Evolutionary conservation across 163 green algal species (phyloP).

Genomic region (Chlorella variabilis): DNA sequence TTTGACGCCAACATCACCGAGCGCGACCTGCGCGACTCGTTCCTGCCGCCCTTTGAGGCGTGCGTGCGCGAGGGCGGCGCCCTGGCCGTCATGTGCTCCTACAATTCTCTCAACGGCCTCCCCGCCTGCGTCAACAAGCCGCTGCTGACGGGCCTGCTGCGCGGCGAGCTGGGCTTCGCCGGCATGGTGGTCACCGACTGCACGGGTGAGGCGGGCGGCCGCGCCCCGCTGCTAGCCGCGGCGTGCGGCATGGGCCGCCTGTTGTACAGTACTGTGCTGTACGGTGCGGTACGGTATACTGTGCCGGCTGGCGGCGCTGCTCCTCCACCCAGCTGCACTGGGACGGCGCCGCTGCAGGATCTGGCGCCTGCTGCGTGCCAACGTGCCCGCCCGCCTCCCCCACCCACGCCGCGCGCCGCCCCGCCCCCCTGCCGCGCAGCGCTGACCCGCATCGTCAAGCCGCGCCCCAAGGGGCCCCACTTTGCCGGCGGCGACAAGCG

Average conservation of each 20-base stretch:
- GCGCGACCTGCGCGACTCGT: constrained; percentile 5
- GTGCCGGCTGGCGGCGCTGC: too few species aligned
- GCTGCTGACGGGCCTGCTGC: constrained; percentile 9
- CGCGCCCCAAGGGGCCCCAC: not conserved
- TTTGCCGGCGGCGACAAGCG: not conserved
- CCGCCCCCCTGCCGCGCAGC: constrained; percentile 25
- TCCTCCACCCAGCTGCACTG: too few species aligned
- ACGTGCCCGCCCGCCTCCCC: not conserved
- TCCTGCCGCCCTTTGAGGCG: constrained; percentile 32
- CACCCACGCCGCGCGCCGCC: too few species aligned
- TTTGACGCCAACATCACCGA: constrained; percentile 12
- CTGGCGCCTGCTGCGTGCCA: too few species aligned
- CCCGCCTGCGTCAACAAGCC: constrained; percentile 9
- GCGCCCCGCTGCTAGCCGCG: too few species aligned
- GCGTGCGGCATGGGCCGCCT: too few species aligned
- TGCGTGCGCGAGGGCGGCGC: not conserved
- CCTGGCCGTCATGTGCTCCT: constrained; percentile 10
- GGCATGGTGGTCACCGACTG: constrained; percentile 54
- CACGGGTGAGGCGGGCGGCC: not conserved
- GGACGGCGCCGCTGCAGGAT: too few species aligned
- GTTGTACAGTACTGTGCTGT: too few species aligned
- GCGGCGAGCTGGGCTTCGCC: not conserved
- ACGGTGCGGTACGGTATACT: too few species aligned
- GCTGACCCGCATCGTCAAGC: constrained; percentile 4
- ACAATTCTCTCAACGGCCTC: constrained; percentile 23